Conservation (phyloP, 257 asterid species). For the Ilex asprella region DNA sequence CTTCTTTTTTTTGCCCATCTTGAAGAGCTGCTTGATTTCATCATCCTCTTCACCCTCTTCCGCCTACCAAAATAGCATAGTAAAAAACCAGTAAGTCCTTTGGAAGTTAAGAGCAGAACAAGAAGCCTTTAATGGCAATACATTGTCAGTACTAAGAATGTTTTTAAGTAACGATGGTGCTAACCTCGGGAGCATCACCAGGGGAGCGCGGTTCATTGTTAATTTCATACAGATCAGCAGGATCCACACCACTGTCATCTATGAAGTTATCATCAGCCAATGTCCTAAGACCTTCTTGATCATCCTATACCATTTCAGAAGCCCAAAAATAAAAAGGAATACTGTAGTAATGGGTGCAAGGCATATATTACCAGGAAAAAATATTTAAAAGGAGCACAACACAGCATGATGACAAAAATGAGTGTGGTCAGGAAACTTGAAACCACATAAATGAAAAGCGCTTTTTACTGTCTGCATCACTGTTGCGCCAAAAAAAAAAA, state of each 20-base stretch:
- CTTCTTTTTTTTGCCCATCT: conserved; percentile 78
- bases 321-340: background rate
- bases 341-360: background rate
- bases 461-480: too few relatives aligned
- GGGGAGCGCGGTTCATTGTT: conserved; percentile 61
- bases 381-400: background rate
- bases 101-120: too few relatives aligned
- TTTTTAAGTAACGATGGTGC: conserved; percentile 13
- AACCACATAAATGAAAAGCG: background rate
- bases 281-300: conserved; percentile 55
- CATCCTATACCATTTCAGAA: conserved; percentile 44
- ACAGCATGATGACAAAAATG: background rate
- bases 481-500: too few relatives aligned
- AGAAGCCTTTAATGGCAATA: background rate
- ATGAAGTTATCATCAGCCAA: conserved; percentile 81
- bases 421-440: background rate
- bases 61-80: conserved; percentile 42
- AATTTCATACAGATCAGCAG: conserved; percentile 59
- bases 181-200: conserved; percentile 64
- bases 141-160: background rate
- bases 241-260: conserved; percentile 76
- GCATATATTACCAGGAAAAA: background rate
- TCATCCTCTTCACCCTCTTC: conserved; percentile 93
- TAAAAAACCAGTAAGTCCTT: conserved; percentile 4
- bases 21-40: conserved; percentile 70